A percentile compares a stretch with the other conserved stretches of the same genome.
phyloP scores from a whole-genome alignment of 2,329 filamentous ascomycete genomes.

The Ascochyta clinopodiicola region DNA sequence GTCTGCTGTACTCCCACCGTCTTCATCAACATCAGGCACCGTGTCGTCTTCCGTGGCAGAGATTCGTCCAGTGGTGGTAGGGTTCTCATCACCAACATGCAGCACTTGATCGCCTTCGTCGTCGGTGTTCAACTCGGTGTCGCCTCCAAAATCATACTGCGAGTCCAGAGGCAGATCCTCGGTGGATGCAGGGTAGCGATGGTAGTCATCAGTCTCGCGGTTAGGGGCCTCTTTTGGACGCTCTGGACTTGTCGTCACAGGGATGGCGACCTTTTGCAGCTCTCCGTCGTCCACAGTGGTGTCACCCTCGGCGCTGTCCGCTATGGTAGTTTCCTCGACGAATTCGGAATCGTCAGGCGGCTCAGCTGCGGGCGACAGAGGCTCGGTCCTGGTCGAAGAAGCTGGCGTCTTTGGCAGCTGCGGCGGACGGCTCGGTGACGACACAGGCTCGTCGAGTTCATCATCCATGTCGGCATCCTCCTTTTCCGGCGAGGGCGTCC shows the following conservation, averaged over 20 bases:
- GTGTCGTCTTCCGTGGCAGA: constrained; percentile 17
- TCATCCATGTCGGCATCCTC: constrained; percentile 38
- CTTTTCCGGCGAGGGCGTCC: constrained; percentile 73
- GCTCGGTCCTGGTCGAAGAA: constrained; percentile 23
- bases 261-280: not conserved
- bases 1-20: not conserved
- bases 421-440: constrained; percentile 32
- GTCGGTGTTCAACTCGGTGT: constrained; percentile 39
- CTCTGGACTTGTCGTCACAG: not conserved
- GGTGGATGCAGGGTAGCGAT: constrained; percentile 33
- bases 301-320: constrained; percentile 10
- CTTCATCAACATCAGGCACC: not conserved
- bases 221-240: constrained; percentile 8
- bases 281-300: constrained; percentile 15
- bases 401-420: constrained; percentile 37
- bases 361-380: constrained; percentile 6
- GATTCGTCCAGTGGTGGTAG: not conserved
- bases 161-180: constrained; percentile 65
- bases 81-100: not conserved
- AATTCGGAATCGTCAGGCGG: not conserved
- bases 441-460: constrained; percentile 19
- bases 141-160: constrained; percentile 48
- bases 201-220: constrained; percentile 29
- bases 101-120: constrained; percentile 7
- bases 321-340: constrained; percentile 7